Base-by-base conservation (phyloP, 78 protist species). In the Dictyostelium capitatum region DNA sequence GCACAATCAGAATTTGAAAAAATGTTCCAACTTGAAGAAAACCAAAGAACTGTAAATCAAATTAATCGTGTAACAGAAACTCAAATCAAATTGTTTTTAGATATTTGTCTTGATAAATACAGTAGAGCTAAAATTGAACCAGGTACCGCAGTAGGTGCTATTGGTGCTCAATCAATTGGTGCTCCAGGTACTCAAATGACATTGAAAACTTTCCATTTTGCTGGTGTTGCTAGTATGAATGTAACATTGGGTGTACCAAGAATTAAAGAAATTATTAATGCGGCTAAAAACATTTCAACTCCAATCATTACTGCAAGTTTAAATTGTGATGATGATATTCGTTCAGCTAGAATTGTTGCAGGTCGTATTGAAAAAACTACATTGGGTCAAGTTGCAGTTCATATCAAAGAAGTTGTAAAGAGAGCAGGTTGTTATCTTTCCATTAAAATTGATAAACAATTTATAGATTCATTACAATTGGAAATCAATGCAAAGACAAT, bases 151-250 rank as follows among this genome's bases (percentile, higher is more conserved):
- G 99, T 98, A n/a, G 99, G 99, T 4, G 99, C 99, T 4, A 30
- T 99, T 43, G 99, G 97, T 28, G 99, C 99, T 8, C 99, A 99
- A 89, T 41, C 82, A 7, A 95, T 98, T 64, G 99, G 99, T 28
- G 99, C 99, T 78, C 99, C 99, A 23, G 99, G 98, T 47, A 99
- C 99, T 23, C 99, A 99, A 89, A 99, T 99, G 99, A 99, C 99
- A 17, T 96, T 99, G 79, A 98, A 99, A 92, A 99, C 99, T 19
- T 99, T 99, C 98, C 99, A 99, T 87, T 99, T 99, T 81, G 99
- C 99, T 69, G 99, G 99, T 79, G 99, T 98, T 43, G 99, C 99
- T 19, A 94, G 98, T 50, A 99, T 98, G 99, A 97, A 94, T 79
- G 96, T 94, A 47, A 87, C 91, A 17, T 89, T 89, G 23, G 97